Conservation (phyloP, 2,329 filamentous ascomycete genomes). For the Pseudogymnoascus sp. region DNA sequence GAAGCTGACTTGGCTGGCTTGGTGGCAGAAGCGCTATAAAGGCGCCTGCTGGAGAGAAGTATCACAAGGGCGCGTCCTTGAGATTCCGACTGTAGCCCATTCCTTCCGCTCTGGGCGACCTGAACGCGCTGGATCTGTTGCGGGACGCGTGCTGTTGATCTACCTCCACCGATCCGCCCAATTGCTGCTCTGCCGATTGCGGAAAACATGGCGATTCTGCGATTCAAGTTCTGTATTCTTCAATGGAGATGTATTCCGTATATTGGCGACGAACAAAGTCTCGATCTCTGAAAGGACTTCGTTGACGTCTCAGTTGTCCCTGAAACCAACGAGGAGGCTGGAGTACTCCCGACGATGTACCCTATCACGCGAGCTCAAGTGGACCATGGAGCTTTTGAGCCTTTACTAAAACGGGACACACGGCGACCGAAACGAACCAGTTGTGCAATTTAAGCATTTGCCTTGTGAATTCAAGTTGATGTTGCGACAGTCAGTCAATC, state of each 20-base stretch:
- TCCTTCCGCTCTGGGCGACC: constrained; percentile 13
- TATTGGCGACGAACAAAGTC: not conserved
- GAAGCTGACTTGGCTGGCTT: constrained; percentile 20
- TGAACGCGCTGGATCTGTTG: constrained; percentile 22
- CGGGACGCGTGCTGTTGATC: constrained; percentile 23
- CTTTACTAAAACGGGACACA: not conserved
- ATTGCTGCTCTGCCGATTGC: constrained; percentile 27
- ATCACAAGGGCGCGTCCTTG: constrained; percentile 11
- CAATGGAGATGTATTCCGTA: not conserved
- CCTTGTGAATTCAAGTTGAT: constrained; percentile 7
- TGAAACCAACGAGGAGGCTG: constrained; percentile 9
- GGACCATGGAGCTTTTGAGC: not conserved
- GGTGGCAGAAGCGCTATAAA: constrained; percentile 22
- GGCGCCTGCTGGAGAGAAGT: constrained; percentile 6
- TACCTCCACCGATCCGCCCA: constrained; percentile 19
- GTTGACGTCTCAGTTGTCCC: not conserved
- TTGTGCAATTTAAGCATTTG: not conserved
- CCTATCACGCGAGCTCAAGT: constrained; percentile 6
- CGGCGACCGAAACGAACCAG: not conserved
- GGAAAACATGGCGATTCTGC: constrained; percentile 25
- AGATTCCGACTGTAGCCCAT: constrained; percentile 12
- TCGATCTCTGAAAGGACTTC: not conserved
- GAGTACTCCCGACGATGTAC: constrained; percentile 3
- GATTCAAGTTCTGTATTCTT: not conserved
- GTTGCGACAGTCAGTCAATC: not conserved